Conservation (phyloP, 164 flowering plant species). For the Nymphaea colorata region DNA sequence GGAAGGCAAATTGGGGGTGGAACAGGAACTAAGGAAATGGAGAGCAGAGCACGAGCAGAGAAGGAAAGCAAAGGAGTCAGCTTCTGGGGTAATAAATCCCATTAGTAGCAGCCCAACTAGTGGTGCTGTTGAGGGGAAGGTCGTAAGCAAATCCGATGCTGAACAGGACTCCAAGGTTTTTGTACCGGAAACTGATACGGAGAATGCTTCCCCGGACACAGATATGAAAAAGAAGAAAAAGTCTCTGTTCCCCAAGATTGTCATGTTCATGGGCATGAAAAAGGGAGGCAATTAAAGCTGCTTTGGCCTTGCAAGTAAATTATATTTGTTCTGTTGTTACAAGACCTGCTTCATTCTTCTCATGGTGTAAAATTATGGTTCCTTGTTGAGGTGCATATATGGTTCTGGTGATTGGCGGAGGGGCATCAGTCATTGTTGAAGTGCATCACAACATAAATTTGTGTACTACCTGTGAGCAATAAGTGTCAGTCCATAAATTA, state of each 20-base stretch:
- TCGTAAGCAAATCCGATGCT: background rate
- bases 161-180: conserved; percentile 15
- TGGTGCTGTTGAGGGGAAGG: conserved; percentile 16
- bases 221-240: conserved; percentile 59
- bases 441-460: background rate
- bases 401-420: background rate
- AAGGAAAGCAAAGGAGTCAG: conserved; percentile 44
- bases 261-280: conserved; percentile 50
- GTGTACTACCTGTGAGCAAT: background rate
- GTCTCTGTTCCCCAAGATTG: conserved; percentile 52
- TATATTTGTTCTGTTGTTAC: background rate
- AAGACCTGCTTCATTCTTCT: background rate
- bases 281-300: conserved; percentile 8
- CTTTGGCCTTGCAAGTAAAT: background rate
- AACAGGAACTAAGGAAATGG: conserved; percentile 88
- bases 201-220: conserved; percentile 21
- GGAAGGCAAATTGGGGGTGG: conserved; percentile 75
- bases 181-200: conserved; percentile 12
- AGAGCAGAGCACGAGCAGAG: conserved; percentile 71
- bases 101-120: conserved; percentile 29
- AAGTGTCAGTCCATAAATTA: background rate
- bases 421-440: background rate
- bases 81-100: conserved; percentile 18
- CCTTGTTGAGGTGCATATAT: background rate
- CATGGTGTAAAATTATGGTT: background rate